These are phyloP conservation scores for Lactuca sativa DNA, from an alignment of 129 eudicot species.

Conservation along the genomic window DNA sequence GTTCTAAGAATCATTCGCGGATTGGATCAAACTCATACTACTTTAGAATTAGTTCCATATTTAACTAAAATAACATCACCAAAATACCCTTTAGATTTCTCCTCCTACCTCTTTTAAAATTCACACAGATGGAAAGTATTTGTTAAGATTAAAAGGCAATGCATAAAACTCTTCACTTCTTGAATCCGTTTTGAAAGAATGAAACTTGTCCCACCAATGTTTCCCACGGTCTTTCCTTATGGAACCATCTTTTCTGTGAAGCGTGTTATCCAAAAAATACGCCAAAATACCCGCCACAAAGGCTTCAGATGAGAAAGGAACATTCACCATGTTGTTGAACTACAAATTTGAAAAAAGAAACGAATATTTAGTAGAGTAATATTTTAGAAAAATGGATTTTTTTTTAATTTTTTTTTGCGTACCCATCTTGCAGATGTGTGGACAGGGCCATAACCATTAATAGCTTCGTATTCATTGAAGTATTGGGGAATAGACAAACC, in stretches of 20 bases:
- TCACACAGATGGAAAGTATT: constrained; percentile 68
- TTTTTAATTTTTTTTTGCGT: constrained; percentile 8
- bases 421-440: constrained; percentile 79
- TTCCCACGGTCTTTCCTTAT: constrained; percentile 61
- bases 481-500: constrained; percentile 71
- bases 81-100: constrained; percentile 4
- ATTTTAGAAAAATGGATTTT: not conserved
- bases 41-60: constrained; percentile 10
- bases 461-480: constrained; percentile 59
- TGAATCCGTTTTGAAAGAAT: constrained; percentile 43
- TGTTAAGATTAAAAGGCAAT: constrained; percentile 62
- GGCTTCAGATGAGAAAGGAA: constrained; percentile 59
- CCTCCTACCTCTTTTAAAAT: not conserved
- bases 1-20: constrained; percentile 16
- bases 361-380: not conserved
- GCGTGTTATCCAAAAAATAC: constrained; percentile 50
- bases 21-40: constrained; percentile 14
- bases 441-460: constrained; percentile 66
- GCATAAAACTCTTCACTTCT: constrained; percentile 68
- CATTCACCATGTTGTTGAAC: constrained; percentile 66
- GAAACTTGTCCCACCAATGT: constrained; percentile 69
- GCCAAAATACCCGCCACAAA: constrained; percentile 60
- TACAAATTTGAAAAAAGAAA: constrained; percentile 22
- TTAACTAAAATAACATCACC: constrained; percentile 5
- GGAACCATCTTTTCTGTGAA: constrained; percentile 48